Percentiles rank a stretch among this genome's conserved stretches.
Conservation (phyloP, 805 yeast genomes). For the Schwanniomyces vanrijiae region DNA sequence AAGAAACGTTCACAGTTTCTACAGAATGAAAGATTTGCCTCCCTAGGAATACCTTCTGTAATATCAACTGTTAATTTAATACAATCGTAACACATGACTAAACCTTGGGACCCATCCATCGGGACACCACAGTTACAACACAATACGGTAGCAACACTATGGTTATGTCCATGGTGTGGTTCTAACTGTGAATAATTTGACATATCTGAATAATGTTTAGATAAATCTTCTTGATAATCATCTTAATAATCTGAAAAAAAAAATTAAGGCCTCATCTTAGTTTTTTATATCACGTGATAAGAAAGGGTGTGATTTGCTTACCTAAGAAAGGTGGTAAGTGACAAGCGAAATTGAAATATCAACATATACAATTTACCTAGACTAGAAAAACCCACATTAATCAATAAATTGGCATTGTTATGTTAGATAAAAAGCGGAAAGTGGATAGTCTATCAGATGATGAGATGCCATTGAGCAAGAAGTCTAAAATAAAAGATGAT, state of each 20-base stretch:
- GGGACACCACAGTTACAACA: constrained; percentile 99
- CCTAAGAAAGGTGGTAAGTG: not conserved
- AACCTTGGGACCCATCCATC: constrained; percentile 90
- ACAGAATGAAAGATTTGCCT: constrained; percentile 89
- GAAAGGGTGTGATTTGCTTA: not conserved
- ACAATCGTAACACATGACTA: constrained; percentile 97
- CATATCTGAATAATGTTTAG: constrained; percentile 22
- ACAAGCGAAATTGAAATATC: not conserved
- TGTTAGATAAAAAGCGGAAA: constrained; percentile 36
- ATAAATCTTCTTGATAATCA: not conserved
- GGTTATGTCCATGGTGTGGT: constrained; percentile 29
- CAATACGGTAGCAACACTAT: constrained; percentile 73
- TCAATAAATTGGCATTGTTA: constrained; percentile 6
- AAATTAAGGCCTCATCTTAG: not conserved
- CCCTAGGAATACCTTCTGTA: constrained; percentile 89
- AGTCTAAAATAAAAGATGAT: constrained; percentile 19
- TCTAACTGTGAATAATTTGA: constrained; percentile 48
- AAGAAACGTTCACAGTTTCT: constrained; percentile 95
- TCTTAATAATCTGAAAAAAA: constrained; percentile 3
- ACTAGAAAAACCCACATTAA: not conserved
- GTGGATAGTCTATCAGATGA: constrained; percentile 23
- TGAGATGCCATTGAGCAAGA: constrained; percentile 23
- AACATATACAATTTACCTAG: not conserved
- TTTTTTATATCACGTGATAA: not conserved
- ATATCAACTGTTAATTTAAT: constrained; percentile 90